phyloP scores from a whole-genome alignment of 208 protist genomes.

The Acanthamoeba healyi region DNA sequence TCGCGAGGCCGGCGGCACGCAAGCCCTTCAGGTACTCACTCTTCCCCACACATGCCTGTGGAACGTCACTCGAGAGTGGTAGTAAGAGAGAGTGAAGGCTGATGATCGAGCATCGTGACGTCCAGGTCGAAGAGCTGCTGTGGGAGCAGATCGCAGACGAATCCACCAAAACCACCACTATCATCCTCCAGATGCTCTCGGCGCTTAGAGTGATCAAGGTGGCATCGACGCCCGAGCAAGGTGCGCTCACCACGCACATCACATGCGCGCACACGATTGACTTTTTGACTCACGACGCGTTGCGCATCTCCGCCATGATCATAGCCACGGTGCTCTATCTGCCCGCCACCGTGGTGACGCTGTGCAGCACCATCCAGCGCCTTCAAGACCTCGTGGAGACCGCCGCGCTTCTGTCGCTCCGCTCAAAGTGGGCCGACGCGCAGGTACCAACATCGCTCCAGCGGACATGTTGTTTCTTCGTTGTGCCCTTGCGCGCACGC shows the following conservation, averaged over 20 bases:
- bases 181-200: not conserved
- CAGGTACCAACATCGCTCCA: not conserved
- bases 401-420: not conserved
- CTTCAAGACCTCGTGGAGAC: slow-evolving; percentile 60
- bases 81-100: too few relatives aligned
- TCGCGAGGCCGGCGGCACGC: not conserved
- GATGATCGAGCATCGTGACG: too few relatives aligned
- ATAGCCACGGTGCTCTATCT: slow-evolving; percentile 34
- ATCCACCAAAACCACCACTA: not conserved
- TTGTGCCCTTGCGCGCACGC: too few relatives aligned
- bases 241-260: not conserved
- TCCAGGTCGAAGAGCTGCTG: slow-evolving; percentile 23
- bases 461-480: not conserved
- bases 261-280: too few relatives aligned
- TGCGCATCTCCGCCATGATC: slow-evolving; percentile 11
- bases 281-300: too few relatives aligned
- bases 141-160: slow-evolving; percentile 2
- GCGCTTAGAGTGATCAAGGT: not conserved
- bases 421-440: not conserved
- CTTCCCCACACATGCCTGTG: too few relatives aligned
- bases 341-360: slow-evolving; percentile 2
- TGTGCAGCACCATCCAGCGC: slow-evolving; percentile 48
- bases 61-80: too few relatives aligned
- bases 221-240: not conserved
- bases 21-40: too few relatives aligned